A percentile compares a stretch with the other conserved stretches of the same genome.
These are phyloP conservation scores for Trametes versicolor DNA, from an alignment of 1,284 basidiomycete genomes.

Conservation along the genomic window DNA sequence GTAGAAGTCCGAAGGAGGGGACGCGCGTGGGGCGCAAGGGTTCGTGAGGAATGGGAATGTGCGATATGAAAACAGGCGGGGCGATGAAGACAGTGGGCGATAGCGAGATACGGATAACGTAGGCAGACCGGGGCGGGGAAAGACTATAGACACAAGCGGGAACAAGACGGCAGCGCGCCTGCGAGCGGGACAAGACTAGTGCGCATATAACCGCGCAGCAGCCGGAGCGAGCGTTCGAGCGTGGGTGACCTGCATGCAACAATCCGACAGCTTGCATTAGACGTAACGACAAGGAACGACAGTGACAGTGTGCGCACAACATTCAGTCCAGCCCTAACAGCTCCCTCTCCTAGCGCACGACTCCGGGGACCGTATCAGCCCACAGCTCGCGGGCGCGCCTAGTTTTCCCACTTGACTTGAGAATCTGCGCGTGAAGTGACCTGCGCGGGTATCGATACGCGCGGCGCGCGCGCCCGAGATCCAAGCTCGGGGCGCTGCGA, in stretches of 20 bases:
- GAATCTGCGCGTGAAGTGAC: slow-evolving; percentile 13
- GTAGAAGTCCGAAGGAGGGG: slow-evolving; percentile 29
- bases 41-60: slow-evolving; percentile 10
- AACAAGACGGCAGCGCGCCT: not conserved
- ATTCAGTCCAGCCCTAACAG: slow-evolving; percentile 25
- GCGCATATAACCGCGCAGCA: not conserved
- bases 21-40: slow-evolving; percentile 30
- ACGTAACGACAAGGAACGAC: slow-evolving; percentile 31
- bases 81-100: slow-evolving; percentile 17
- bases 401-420: slow-evolving; percentile 12
- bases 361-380: not conserved
- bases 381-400: slow-evolving; percentile 5
- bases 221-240: not conserved
- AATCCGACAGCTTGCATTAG: slow-evolving; percentile 33
- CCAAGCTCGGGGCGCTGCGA: slow-evolving; percentile 20
- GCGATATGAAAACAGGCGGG: slow-evolving; percentile 20
- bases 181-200: not conserved
- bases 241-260: not conserved
- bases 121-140: slow-evolving; percentile 8
- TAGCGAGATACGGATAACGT: slow-evolving; percentile 23
- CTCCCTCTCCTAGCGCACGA: slow-evolving; percentile 4
- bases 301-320: slow-evolving; percentile 32
- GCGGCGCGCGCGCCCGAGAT: slow-evolving; percentile 13
- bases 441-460: slow-evolving; percentile 25
- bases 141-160: not conserved